Percentiles rank a stretch among this genome's conserved stretches.
These are phyloP conservation scores for Solanum gandarillasii DNA, from an alignment of 257 asterid species.

Conservation along the genomic window DNA sequence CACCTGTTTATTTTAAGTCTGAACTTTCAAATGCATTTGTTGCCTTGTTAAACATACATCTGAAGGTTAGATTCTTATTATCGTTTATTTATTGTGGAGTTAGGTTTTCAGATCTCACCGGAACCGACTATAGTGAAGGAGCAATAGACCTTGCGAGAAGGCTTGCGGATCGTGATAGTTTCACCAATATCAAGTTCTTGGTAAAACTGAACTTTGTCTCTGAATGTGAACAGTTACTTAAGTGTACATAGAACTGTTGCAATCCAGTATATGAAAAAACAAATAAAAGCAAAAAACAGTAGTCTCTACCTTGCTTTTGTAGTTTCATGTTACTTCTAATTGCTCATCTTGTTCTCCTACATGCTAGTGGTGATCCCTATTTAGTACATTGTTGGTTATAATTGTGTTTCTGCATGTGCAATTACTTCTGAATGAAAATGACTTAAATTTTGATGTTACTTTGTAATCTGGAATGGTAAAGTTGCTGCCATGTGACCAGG, in stretches of 20 bases:
- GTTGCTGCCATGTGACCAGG: too few species aligned
- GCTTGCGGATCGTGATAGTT: constrained; percentile 82
- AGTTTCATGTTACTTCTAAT: background rate
- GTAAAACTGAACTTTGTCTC: constrained; percentile 19
- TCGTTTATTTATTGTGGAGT: background rate
- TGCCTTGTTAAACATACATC: background rate
- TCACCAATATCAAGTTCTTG: constrained; percentile 63
- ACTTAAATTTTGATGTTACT: background rate
- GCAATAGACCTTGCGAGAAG: constrained; percentile 78
- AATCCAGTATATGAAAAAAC: background rate
- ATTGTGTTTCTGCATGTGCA: background rate
- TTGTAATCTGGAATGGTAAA: background rate
- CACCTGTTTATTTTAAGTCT: background rate
- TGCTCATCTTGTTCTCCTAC: background rate
- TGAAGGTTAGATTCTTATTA: background rate
- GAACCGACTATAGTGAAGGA: constrained; percentile 93
- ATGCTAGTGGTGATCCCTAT: background rate
- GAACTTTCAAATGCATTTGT: background rate
- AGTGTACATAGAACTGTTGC: background rate
- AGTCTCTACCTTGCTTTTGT: background rate
- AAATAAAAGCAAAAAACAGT: background rate
- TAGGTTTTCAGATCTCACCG: constrained; percentile 98
- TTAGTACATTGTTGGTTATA: background rate
- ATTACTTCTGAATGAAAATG: background rate
- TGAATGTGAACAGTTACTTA: background rate